Conservation (phyloP, 176 grass and related monocot species). For the Musa itinerans region DNA sequence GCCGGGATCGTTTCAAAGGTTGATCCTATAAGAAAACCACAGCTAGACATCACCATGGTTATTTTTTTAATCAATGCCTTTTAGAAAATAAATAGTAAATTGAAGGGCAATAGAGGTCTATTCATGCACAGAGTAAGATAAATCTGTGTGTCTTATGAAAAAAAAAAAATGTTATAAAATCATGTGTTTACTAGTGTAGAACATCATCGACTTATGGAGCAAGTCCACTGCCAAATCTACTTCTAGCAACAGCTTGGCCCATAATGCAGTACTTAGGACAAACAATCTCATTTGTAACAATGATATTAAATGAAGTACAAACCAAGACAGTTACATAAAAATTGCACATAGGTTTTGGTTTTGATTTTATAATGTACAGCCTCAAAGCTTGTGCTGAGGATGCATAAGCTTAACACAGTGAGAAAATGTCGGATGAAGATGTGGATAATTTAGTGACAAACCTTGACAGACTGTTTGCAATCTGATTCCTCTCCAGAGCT, state of each 20-base stretch:
- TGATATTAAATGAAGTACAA: not conserved
- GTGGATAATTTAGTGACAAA: slow-evolving; percentile 6
- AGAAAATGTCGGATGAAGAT: no score
- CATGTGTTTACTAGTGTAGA: not conserved
- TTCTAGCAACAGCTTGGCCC: not conserved
- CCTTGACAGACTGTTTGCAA: slow-evolving; percentile 17
- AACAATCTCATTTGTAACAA: not conserved
- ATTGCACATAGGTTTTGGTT: not conserved
- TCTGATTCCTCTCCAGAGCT: slow-evolving; percentile 42
- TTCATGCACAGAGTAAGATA: no score
- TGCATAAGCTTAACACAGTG: not conserved
- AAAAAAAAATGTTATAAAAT: not conserved
- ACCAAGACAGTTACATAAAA: not conserved
- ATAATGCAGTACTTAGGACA: no score
- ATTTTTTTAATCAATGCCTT: not conserved
- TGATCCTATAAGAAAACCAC: slow-evolving; percentile 2
- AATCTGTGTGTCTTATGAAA: no score
- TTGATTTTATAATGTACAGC: no score
- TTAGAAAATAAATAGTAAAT: not conserved
- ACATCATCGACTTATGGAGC: not conserved
- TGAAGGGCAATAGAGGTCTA: not conserved
- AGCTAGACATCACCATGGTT: not conserved
- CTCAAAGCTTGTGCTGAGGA: not conserved
- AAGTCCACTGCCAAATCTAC: not conserved
- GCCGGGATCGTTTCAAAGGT: slow-evolving; percentile 6